phyloP scores from a whole-genome alignment of 139 green algal species.

The Volvox reticuliferus region DNA sequence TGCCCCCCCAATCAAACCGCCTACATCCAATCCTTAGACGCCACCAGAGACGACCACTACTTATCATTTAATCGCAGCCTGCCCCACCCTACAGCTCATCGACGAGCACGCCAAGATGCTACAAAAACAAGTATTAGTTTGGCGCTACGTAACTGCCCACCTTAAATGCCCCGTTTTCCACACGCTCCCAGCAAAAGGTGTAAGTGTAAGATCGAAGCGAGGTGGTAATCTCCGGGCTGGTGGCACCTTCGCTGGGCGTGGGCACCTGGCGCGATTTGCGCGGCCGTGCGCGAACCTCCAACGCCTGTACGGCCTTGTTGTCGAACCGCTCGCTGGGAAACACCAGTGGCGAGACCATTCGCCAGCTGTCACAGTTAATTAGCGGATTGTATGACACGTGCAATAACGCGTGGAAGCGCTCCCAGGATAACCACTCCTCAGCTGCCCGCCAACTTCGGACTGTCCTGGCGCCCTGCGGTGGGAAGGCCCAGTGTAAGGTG shows the following conservation, averaged over 20 bases:
- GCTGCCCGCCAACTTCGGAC: slow-evolving; percentile 63
- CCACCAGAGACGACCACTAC: no score
- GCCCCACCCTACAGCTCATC: no score
- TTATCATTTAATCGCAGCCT: no score
- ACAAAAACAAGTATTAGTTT: no score
- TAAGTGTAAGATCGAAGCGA: slow-evolving; percentile 59
- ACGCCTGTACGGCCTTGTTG: slow-evolving; percentile 67
- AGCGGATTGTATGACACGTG: slow-evolving; percentile 63
- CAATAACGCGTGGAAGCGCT: slow-evolving; percentile 65
- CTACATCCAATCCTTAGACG: no score
- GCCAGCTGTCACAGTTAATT: slow-evolving; percentile 71
- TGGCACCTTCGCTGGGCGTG: no score
- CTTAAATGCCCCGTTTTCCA: slow-evolving; percentile 56
- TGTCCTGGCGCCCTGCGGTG: background rate
- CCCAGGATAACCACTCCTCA: slow-evolving; percentile 66
- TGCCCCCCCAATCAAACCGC: no score
- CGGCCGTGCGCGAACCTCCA: slow-evolving; percentile 53
- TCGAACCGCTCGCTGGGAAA: slow-evolving; percentile 63
- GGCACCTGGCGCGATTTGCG: background rate
- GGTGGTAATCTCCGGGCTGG: no score
- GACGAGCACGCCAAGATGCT: no score
- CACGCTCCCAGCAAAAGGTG: slow-evolving; percentile 73
- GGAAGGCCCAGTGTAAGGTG: no score
- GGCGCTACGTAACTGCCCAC: background rate
- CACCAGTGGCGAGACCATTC: slow-evolving; percentile 51